A percentile compares a stretch with the other conserved stretches of the same genome.
Evolutionary conservation across 768 basidiomycete genomes (phyloP).

Genomic region (Coprinopsis marcescibilis): DNA sequence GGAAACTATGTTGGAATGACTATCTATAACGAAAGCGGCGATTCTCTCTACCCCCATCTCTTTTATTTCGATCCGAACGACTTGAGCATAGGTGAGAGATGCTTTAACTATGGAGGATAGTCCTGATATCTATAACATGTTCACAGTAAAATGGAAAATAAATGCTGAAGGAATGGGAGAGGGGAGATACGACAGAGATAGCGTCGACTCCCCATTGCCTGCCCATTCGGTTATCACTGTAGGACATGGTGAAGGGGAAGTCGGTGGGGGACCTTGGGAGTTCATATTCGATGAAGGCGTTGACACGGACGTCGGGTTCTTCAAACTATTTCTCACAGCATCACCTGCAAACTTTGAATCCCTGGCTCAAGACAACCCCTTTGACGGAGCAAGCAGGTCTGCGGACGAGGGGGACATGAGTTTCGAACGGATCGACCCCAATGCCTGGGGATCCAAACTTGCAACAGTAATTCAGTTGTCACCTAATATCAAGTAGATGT

Average conservation of each 20-base stretch:
- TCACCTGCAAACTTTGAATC: conserved; percentile 26
- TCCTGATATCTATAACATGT: neutral
- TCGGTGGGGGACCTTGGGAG: conserved; percentile 26
- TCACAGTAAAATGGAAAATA: conserved; percentile 17
- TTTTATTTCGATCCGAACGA: conserved; percentile 40
- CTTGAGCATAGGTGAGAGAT: conserved; percentile 25
- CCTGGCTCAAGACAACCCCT: conserved; percentile 29
- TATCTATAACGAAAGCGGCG: conserved; percentile 26
- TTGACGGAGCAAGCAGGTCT: conserved; percentile 13
- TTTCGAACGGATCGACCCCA: neutral
- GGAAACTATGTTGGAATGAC: conserved; percentile 26
- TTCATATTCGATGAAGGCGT: conserved; percentile 26
- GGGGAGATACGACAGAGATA: neutral
- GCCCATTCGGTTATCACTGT: conserved; percentile 25
- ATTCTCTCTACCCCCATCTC: conserved; percentile 32
- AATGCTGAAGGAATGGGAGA: conserved; percentile 24
- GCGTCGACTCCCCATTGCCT: conserved; percentile 22
- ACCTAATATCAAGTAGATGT: neutral
- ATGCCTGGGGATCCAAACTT: neutral
- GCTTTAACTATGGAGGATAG: neutral
- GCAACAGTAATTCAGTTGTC: neutral
- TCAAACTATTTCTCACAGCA: conserved; percentile 39
- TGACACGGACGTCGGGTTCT: conserved; percentile 33
- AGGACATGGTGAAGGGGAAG: conserved; percentile 40
- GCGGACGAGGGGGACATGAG: neutral